These are phyloP conservation scores for Colletotrichum lindemuthianum DNA, from an alignment of 2,329 filamentous ascomycete genomes.

Conservation along the genomic window DNA sequence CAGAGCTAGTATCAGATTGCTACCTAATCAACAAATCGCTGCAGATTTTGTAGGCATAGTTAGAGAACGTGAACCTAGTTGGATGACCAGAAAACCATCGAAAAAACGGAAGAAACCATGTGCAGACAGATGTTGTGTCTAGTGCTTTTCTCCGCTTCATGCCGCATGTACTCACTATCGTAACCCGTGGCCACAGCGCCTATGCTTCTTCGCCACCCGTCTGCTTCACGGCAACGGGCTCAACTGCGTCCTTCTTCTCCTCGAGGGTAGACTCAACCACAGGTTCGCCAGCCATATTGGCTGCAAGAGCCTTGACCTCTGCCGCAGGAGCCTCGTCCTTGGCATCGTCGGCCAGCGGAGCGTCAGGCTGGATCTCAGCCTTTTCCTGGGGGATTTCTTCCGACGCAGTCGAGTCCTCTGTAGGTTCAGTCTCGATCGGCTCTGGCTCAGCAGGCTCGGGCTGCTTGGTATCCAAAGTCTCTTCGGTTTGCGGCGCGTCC, in stretches of 20 bases:
- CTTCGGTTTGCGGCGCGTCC: not conserved
- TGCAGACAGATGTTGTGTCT: conserved; percentile 27
- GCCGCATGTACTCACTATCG: conserved; percentile 19
- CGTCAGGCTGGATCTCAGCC: conserved; percentile 27
- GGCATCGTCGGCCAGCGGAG: conserved; percentile 7
- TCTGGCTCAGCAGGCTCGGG: not conserved
- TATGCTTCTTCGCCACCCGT: conserved; percentile 32
- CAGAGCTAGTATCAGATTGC: conserved; percentile 36
- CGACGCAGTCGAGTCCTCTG: not conserved
- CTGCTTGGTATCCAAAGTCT: conserved; percentile 7
- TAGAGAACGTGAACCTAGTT: conserved; percentile 32
- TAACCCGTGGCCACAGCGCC: conserved; percentile 6
- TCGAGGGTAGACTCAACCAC: conserved; percentile 52
- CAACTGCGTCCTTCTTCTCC: conserved; percentile 47
- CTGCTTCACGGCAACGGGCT: conserved; percentile 50
- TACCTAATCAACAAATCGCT: conserved; percentile 35
- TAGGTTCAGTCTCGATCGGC: not conserved
- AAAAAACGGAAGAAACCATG: conserved; percentile 13
- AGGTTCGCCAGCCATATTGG: conserved; percentile 56
- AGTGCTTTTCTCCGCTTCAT: conserved; percentile 30
- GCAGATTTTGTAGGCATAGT: conserved; percentile 23
- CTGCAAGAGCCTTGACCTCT: conserved; percentile 49
- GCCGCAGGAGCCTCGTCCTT: conserved; percentile 22
- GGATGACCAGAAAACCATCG: conserved; percentile 29
- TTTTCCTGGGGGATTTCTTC: not conserved